These are phyloP conservation scores for Talaromyces adpressus DNA, from an alignment of 495 filamentous ascomycete genomes.

Conservation along the genomic window DNA sequence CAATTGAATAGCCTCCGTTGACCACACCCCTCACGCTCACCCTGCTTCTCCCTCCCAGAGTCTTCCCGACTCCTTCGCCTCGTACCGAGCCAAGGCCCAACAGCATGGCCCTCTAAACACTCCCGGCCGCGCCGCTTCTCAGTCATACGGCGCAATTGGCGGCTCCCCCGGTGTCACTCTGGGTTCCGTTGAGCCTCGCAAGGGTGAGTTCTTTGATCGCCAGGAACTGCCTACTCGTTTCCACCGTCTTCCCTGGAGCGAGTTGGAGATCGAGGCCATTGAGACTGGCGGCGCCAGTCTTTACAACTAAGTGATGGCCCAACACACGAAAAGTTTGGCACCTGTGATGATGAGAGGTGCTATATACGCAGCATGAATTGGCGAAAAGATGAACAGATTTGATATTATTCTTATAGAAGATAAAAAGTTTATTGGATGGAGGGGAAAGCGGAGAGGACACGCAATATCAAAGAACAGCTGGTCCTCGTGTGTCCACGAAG, in stretches of 20 bases:
- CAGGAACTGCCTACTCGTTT: slow-evolving; percentile 80
- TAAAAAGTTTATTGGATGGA: background rate
- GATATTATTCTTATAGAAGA: background rate
- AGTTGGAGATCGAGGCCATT: slow-evolving; percentile 89
- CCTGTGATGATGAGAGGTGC: background rate
- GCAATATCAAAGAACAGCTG: background rate
- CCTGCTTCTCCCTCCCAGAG: slow-evolving; percentile 54
- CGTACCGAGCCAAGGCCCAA: slow-evolving; percentile 86
- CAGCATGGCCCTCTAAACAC: slow-evolving; percentile 83
- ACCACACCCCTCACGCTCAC: slow-evolving; percentile 61
- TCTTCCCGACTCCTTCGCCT: slow-evolving; percentile 72
- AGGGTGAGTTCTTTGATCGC: slow-evolving; percentile 82
- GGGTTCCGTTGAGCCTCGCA: slow-evolving; percentile 60
- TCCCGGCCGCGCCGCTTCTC: slow-evolving; percentile 32
- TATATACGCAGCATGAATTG: background rate
- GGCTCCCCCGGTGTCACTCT: slow-evolving; percentile 57
- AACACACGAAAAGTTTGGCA: background rate
- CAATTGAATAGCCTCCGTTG: slow-evolving; percentile 48
- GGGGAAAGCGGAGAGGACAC: background rate
- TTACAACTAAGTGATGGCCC: slow-evolving; percentile 29
- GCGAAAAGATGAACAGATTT: background rate
- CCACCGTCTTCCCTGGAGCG: slow-evolving; percentile 59
- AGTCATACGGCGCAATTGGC: slow-evolving; percentile 50
- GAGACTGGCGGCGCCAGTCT: slow-evolving; percentile 84
- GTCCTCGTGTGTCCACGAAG: background rate